Evolutionary conservation across 768 basidiomycete genomes (phyloP).

Genomic region (Phlebiopsis gigantea): DNA sequence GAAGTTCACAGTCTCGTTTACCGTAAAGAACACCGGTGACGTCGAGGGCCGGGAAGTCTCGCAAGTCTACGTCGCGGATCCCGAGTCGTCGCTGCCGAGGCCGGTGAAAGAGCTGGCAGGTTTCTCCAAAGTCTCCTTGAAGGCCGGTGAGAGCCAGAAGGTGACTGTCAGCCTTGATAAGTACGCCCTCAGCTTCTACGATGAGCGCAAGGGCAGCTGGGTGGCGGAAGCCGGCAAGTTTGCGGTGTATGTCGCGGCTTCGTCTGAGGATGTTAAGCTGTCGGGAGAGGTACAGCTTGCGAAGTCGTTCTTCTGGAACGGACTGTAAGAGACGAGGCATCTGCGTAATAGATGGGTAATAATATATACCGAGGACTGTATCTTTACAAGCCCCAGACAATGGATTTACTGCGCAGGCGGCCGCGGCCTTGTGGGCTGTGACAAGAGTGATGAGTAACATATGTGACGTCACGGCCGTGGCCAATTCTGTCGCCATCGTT

Average conservation of each 20-base stretch:
- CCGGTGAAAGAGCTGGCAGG: conserved; percentile 43
- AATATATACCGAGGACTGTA: too few species aligned
- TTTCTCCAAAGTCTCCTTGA: conserved; percentile 41
- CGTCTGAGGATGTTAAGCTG: conserved; percentile 39
- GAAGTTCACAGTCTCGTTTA: conserved; percentile 37
- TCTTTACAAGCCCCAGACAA: too few species aligned
- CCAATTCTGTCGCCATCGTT: conserved; percentile 10
- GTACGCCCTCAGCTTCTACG: conserved; percentile 46
- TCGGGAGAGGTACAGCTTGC: conserved; percentile 30
- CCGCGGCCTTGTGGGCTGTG: too few species aligned
- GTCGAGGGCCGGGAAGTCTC: conserved; percentile 42
- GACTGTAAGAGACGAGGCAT: conserved; percentile 24
- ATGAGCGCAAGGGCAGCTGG: conserved; percentile 31
- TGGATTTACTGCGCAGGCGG: too few species aligned
- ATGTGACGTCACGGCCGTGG: conserved; percentile 4
- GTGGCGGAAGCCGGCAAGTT: conserved; percentile 39
- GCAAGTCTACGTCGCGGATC: conserved; percentile 44
- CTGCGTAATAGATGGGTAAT: neutral
- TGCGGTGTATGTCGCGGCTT: conserved; percentile 39
- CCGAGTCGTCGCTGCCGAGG: conserved; percentile 36
- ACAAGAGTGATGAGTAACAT: neutral
- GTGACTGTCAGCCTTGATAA: conserved; percentile 37
- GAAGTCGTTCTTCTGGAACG: conserved; percentile 36
- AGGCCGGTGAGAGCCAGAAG: conserved; percentile 37
- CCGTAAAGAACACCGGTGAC: conserved; percentile 38